Conservation (phyloP, 805 yeast species). For the Barnettozyma populi region DNA sequence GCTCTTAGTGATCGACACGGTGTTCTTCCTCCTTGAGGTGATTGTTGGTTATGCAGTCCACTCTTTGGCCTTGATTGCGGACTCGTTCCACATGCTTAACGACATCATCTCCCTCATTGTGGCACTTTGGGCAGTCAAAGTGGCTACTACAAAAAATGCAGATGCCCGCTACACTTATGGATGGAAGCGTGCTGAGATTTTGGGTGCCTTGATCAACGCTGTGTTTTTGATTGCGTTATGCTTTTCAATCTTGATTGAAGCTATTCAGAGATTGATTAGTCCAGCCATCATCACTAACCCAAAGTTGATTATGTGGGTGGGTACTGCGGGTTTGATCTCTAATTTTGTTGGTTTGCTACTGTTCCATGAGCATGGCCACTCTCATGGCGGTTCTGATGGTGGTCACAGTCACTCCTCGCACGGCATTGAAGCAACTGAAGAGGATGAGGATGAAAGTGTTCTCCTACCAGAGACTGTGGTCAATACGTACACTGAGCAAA, state of each 20-base stretch:
- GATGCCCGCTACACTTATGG: slow-evolving; percentile 93
- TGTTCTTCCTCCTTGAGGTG: slow-evolving; percentile 81
- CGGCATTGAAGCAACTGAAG: slow-evolving; percentile 12
- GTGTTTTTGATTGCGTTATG: slow-evolving; percentile 90
- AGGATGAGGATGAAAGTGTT: slow-evolving; percentile 22
- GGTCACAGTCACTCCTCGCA: slow-evolving; percentile 36
- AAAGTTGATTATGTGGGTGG: slow-evolving; percentile 75
- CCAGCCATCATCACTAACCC: slow-evolving; percentile 82
- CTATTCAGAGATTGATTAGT: slow-evolving; percentile 78
- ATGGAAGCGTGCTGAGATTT: slow-evolving; percentile 95
- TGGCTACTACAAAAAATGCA: slow-evolving; percentile 74
- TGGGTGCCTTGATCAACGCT: slow-evolving; percentile 92
- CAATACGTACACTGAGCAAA: slow-evolving; percentile 25
- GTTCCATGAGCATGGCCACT: slow-evolving; percentile 82
- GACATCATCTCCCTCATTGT: slow-evolving; percentile 85
- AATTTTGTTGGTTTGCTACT: slow-evolving; percentile 78
- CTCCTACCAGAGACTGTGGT: slow-evolving; percentile 45
- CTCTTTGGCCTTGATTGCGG: slow-evolving; percentile 91
- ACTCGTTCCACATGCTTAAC: slow-evolving; percentile 95
- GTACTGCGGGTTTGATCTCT: slow-evolving; percentile 75
- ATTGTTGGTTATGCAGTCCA: slow-evolving; percentile 86
- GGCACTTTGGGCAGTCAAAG: slow-evolving; percentile 95
- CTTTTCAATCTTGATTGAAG: slow-evolving; percentile 87
- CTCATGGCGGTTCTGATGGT: slow-evolving; percentile 35
- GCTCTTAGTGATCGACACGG: slow-evolving; percentile 67